These are phyloP conservation scores for Dendrocalamus sinicus DNA, from an alignment of 176 grass and related monocot genomes.

Conservation along the genomic window DNA sequence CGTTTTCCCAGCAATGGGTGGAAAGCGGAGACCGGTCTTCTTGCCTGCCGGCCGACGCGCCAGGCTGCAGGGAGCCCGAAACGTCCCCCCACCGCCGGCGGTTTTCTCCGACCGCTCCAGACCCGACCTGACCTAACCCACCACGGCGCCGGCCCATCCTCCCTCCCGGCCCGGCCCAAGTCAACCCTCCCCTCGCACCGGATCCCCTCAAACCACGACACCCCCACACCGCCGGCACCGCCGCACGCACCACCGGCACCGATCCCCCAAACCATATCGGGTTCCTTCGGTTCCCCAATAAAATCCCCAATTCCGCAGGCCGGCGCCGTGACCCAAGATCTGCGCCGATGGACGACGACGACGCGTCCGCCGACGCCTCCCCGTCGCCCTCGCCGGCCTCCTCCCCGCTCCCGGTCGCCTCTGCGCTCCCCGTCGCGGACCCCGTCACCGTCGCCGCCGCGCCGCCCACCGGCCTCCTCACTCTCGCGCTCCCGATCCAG, in stretches of 20 bases:
- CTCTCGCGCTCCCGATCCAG: constrained; percentile 77
- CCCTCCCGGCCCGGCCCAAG: constrained; percentile 58
- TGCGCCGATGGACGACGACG: constrained; percentile 53
- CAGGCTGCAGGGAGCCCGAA: constrained; percentile 46
- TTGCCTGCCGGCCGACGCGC: constrained; percentile 59
- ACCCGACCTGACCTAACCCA: constrained; percentile 20
- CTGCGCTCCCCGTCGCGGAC: constrained; percentile 47
- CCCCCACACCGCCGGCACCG: constrained; percentile 64
- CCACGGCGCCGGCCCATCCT: constrained; percentile 49
- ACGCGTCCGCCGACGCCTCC: constrained; percentile 32
- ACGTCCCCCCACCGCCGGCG: constrained; percentile 50
- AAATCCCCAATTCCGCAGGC: constrained; percentile 27
- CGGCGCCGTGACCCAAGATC: constrained; percentile 6
- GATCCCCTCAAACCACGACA: constrained; percentile 56
- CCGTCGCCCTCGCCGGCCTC: constrained; percentile 26
- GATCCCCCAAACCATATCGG: constrained; percentile 43
- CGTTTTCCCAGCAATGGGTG: constrained; percentile 34
- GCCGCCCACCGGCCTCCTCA: constrained; percentile 49
- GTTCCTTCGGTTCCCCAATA: neutral
- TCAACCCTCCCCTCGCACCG: constrained; percentile 34
- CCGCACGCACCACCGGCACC: constrained; percentile 57
- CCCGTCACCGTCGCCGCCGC: constrained; percentile 56
- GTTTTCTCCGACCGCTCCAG: constrained; percentile 3
- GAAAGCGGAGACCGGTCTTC: constrained; percentile 54
- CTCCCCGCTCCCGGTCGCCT: constrained; percentile 5